Base-by-base conservation (phyloP, 805 yeast species). In the Myxozyma neotropica region DNA sequence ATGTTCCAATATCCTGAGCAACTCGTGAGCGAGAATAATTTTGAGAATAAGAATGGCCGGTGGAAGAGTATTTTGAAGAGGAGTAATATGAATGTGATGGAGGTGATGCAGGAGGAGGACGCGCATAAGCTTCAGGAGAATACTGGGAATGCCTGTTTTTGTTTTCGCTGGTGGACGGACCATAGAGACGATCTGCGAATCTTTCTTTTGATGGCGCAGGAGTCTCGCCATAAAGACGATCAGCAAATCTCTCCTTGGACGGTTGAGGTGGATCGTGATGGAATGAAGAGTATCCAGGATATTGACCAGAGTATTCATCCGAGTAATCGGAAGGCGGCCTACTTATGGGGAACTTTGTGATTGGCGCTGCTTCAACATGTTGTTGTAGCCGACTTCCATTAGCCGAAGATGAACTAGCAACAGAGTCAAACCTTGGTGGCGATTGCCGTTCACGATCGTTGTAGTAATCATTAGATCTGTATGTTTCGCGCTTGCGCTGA, bases 341-440 rank as follows among this genome's bases (percentile, higher is more conserved):
- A 98, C 98, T 0, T 97, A 98, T 23, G 90, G 83, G 48, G 89
- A 77, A 23, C 40, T 44, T 26, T 27, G 21, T 24, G 8, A 6
- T 24, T 7, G 19, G 31, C 5, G 15, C 19, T 17, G 21, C 8
- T 4, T 31, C 35, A 3, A 15, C 17, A 15, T 24, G 19, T 23
- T 17, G 24, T 40, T 23, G 7, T 4, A 10, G 4, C 35, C 40
- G 6, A n/a, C 26, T 33, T 3, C 15, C 26, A n/a, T 15, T 17
- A 29, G n/a, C n/a, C n/a, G n/a, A n/a, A n/a, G n/a, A n/a, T n/a
- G 52, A 12, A 1, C 10, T 40, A 8, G 8, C 4, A 24, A 15
- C 23, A 10, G 44, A 15, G 13, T 24, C 45, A 21, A 26, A 24
- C 24, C 31, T 26, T 23, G 45, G 21, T 19, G 45, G 35, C 35